A percentile compares a stretch with the other conserved stretches of the same genome.
Evolutionary conservation across 73 alveolate genomes (phyloP).

Genomic region (Paramecium sonneborni): DNA sequence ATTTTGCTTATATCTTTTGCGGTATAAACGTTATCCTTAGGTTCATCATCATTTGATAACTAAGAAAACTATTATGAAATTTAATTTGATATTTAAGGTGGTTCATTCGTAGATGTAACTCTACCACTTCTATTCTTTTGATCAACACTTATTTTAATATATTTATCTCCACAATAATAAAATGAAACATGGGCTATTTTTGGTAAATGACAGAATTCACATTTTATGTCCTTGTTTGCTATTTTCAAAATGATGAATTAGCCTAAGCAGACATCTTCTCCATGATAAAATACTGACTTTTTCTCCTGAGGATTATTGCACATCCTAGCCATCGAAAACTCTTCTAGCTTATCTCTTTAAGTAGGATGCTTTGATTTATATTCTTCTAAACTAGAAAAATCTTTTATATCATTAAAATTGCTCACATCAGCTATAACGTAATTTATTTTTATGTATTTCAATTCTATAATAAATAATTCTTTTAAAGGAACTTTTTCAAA

Average conservation of each 20-base stretch:
- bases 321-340: constrained; percentile 37
- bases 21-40: not conserved
- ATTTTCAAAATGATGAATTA: not conserved
- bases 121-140: constrained; percentile 4
- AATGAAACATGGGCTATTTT: not conserved
- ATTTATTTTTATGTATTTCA: constrained; percentile 19
- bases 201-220: constrained; percentile 49
- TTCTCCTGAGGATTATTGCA: constrained; percentile 31
- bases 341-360: not conserved
- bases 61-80: not conserved
- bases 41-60: constrained; percentile 16
- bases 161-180: not conserved
- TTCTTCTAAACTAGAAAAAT: not conserved
- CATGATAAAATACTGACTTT: not conserved
- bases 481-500: not conserved
- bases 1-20: not conserved
- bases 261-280: not conserved
- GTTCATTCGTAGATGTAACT: not conserved
- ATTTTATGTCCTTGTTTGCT: not conserved
- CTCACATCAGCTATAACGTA: constrained; percentile 22
- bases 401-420: constrained; percentile 48
- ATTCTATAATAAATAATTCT: not conserved
- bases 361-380: not conserved
- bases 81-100: not conserved
- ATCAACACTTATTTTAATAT: not conserved